Conservation (phyloP, 2,329 filamentous ascomycete species). For the Monilinia laxa region DNA sequence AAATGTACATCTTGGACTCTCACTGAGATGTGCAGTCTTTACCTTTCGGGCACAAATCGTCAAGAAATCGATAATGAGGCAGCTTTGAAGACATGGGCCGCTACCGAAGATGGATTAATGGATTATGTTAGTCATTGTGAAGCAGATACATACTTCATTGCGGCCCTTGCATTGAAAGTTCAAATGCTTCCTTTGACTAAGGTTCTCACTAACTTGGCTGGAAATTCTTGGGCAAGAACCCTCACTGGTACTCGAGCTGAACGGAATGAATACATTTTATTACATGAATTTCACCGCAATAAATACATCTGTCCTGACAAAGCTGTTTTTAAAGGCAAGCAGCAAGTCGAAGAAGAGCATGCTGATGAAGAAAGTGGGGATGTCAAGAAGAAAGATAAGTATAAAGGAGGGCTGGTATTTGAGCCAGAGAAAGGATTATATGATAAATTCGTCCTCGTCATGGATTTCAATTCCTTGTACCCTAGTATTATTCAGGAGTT, state of each 20-base stretch:
- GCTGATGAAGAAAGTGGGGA: slow-evolving; percentile 69
- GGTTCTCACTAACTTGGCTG: slow-evolving; percentile 91
- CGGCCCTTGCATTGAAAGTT: slow-evolving; percentile 81
- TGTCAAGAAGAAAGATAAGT: slow-evolving; percentile 98
- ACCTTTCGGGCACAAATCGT: slow-evolving; percentile 65
- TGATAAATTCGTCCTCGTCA: slow-evolving; percentile 96
- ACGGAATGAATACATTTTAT: slow-evolving; percentile 97
- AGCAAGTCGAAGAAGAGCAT: slow-evolving; percentile 69
- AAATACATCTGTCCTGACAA: slow-evolving; percentile 99
- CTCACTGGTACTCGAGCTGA: slow-evolving; percentile 94
- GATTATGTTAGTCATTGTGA: slow-evolving; percentile 94
- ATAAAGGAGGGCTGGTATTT: slow-evolving; percentile 96
- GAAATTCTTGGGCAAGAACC: slow-evolving; percentile 97
- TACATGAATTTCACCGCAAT: slow-evolving; percentile 94
- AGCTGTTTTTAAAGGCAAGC: slow-evolving; percentile 73
- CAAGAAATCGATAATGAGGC: slow-evolving; percentile 86
- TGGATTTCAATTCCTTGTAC: slow-evolving; percentile 99
- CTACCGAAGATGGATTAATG: slow-evolving; percentile 79
- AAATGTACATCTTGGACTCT: slow-evolving; percentile 98
- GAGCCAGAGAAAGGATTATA: slow-evolving; percentile 97
- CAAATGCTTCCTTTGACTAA: slow-evolving; percentile 94
- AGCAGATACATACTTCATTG: slow-evolving; percentile 93
- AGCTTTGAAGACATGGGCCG: slow-evolving; percentile 83
- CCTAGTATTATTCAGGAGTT: slow-evolving; percentile 99
- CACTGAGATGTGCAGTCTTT: slow-evolving; percentile 94